These are phyloP conservation scores for Yarrowia sp. DNA, from an alignment of 805 yeast species.

Conservation along the genomic window DNA sequence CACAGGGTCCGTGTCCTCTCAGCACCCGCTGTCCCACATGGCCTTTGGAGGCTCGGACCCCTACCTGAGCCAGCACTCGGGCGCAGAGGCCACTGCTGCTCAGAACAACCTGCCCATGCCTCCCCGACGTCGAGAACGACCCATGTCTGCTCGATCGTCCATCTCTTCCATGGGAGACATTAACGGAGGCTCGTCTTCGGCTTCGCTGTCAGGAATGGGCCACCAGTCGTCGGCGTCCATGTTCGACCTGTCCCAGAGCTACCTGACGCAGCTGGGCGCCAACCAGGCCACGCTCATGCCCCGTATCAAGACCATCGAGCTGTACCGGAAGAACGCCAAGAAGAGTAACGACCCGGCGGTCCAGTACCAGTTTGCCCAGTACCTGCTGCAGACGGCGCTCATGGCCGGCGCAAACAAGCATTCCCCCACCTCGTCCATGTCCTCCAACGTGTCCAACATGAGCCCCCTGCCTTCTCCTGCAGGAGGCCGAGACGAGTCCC, in stretches of 20 bases:
- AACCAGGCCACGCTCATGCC: conserved; percentile 59
- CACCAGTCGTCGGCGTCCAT: conserved; percentile 43
- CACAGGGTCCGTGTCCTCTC: conserved; percentile 23
- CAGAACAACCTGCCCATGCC: conserved; percentile 40
- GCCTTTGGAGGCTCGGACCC: conserved; percentile 33
- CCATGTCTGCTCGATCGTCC: conserved; percentile 39
- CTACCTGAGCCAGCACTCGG: conserved; percentile 34
- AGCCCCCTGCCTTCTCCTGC: conserved; percentile 29
- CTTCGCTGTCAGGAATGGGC: conserved; percentile 19
- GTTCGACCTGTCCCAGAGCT: conserved; percentile 46
- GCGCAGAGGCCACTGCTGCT: conserved; percentile 34
- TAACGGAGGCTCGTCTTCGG: conserved; percentile 14
- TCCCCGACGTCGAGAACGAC: conserved; percentile 35
- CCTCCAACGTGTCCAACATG: conserved; percentile 17
- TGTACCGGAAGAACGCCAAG: conserved; percentile 85
- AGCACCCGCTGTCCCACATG: conserved; percentile 36
- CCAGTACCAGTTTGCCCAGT: conserved; percentile 90
- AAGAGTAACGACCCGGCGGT: conserved; percentile 84
- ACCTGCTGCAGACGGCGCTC: conserved; percentile 84
- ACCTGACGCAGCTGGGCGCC: conserved; percentile 44
- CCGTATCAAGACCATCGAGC: conserved; percentile 80
- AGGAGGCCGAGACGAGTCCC: conserved; percentile 17
- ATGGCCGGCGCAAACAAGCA: conserved; percentile 44
- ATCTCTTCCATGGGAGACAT: conserved; percentile 40
- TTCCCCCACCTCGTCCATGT: conserved; percentile 25